Evolutionary conservation across 2,329 filamentous ascomycete genomes (phyloP).

Genomic region (Alternaria metachromatica): DNA sequence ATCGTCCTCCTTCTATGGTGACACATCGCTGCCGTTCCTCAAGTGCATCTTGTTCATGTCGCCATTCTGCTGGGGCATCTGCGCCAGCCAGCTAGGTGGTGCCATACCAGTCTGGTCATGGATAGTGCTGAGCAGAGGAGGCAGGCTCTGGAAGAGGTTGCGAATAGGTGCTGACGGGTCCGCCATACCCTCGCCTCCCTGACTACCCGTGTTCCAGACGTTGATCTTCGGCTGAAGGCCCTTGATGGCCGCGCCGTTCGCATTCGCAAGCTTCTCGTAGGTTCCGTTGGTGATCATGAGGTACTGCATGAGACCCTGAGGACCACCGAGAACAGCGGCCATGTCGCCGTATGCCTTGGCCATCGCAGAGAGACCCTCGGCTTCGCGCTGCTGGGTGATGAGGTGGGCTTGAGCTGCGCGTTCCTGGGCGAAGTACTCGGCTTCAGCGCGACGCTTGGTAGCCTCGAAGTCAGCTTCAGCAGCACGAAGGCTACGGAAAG

Average conservation of each 20-base stretch:
- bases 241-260: constrained; percentile 76
- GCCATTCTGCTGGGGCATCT: constrained; percentile 54
- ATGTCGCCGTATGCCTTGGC: constrained; percentile 80
- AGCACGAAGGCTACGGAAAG: constrained; percentile 49
- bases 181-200: constrained; percentile 52
- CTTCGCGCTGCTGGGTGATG: constrained; percentile 71
- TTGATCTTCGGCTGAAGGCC: constrained; percentile 89
- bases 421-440: constrained; percentile 50
- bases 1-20: constrained; percentile 5
- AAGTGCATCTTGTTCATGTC: constrained; percentile 30
- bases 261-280: constrained; percentile 77
- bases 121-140: constrained; percentile 82
- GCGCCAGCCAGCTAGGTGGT: constrained; percentile 74
- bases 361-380: constrained; percentile 78
- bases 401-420: constrained; percentile 67
- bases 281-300: constrained; percentile 87
- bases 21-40: constrained; percentile 36
- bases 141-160: constrained; percentile 84
- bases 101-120: constrained; percentile 87
- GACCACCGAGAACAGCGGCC: constrained; percentile 75
- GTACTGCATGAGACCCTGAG: constrained; percentile 79
- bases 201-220: constrained; percentile 80
- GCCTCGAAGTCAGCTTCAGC: constrained; percentile 54
- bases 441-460: constrained; percentile 52
- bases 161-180: constrained; percentile 71